Conservation (phyloP, 208 protist genomes). For the Leishmania turanica region DNA sequence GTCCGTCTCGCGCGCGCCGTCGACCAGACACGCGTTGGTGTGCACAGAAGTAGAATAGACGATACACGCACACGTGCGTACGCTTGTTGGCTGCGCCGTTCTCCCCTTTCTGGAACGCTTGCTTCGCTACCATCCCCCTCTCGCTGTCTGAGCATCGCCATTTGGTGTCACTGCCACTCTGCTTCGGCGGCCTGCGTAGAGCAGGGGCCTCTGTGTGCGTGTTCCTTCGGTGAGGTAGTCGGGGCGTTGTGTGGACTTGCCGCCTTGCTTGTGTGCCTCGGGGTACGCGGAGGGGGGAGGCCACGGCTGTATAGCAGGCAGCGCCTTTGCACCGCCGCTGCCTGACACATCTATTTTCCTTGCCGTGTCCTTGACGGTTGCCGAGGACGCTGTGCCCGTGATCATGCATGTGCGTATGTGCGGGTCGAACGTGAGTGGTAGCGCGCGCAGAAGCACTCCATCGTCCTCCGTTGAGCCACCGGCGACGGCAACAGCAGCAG, state of each 20-base stretch:
- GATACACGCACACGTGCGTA: background rate
- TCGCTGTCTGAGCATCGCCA: background rate
- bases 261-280: background rate
- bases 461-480: background rate
- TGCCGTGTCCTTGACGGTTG: background rate
- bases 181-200: background rate
- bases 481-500: background rate
- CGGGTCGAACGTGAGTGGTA: conserved; percentile 1
- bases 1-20: background rate
- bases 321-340: background rate
- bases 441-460: background rate
- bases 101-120: background rate
- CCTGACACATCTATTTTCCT: background rate
- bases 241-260: background rate
- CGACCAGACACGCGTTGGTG: background rate
- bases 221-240: background rate
- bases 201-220: background rate
- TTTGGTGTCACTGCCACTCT: background rate
- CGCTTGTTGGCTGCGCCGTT: background rate
- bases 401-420: background rate
- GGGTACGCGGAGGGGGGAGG: background rate
- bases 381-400: background rate
- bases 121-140: background rate
- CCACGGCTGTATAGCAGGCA: background rate
- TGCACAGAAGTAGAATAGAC: conserved; percentile 3